These are phyloP conservation scores for Proliferodiscus dingleyae DNA, from an alignment of 2,329 filamentous ascomycete species.

Conservation along the genomic window DNA sequence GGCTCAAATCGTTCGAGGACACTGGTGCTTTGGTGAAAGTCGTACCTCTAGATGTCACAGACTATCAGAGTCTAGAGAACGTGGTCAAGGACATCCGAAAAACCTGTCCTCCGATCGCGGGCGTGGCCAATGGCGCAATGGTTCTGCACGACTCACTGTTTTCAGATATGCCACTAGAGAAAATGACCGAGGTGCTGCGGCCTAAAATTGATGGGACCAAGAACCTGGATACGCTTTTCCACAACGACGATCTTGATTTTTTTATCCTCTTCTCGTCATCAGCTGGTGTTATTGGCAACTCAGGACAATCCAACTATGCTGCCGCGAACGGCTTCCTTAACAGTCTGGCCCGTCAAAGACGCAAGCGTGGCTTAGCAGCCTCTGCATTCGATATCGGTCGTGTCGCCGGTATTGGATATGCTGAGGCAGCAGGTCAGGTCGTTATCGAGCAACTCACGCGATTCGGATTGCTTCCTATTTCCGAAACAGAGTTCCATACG, in stretches of 20 bases:
- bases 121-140: conserved; percentile 42
- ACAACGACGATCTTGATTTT: conserved; percentile 32
- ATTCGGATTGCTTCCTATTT: conserved; percentile 3
- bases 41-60: conserved; percentile 3
- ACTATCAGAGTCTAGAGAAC: not conserved
- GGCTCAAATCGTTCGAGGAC: conserved; percentile 19
- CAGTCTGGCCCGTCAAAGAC: conserved; percentile 34
- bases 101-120: conserved; percentile 31
- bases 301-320: conserved; percentile 41
- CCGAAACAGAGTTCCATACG: conserved; percentile 37
- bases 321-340: conserved; percentile 42
- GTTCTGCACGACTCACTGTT: conserved; percentile 36
- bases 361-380: conserved; percentile 35
- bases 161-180: conserved; percentile 26
- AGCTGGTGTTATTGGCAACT: conserved; percentile 27
- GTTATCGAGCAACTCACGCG: not conserved
- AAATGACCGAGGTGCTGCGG: conserved; percentile 22
- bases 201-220: conserved; percentile 35
- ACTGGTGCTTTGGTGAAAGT: not conserved
- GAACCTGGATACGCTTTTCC: conserved; percentile 32
- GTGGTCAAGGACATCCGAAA: conserved; percentile 2
- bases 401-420: conserved; percentile 41
- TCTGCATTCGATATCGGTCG: conserved; percentile 37
- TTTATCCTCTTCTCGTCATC: conserved; percentile 36
- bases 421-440: not conserved